Evolutionary conservation across 441 rosid species (phyloP).

Genomic region (Populus hybrid): DNA sequence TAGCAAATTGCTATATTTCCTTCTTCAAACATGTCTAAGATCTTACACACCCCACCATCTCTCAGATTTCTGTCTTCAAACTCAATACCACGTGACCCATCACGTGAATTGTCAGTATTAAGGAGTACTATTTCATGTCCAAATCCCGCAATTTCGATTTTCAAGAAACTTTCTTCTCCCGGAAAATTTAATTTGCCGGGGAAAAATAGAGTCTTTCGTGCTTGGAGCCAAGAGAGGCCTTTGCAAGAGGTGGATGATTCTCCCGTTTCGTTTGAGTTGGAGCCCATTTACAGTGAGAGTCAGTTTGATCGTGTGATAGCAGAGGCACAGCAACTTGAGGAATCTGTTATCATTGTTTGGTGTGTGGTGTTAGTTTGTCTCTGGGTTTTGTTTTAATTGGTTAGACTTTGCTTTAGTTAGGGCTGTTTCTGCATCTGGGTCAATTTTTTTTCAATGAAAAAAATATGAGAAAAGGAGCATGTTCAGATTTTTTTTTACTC

Average conservation of each 20-base stretch:
- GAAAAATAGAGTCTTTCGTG: slow-evolving; percentile 26
- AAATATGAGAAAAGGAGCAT: not conserved
- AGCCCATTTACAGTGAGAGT: slow-evolving; percentile 50
- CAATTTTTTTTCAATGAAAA: not conserved
- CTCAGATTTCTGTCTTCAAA: not conserved
- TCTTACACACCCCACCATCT: not conserved
- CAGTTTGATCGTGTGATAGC: slow-evolving; percentile 69
- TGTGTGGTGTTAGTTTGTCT: slow-evolving; percentile 25
- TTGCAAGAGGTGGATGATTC: slow-evolving; percentile 50
- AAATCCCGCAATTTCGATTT: not conserved
- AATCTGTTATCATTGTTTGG: slow-evolving; percentile 71
- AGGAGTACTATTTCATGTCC: not conserved
- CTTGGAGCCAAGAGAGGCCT: slow-evolving; percentile 36
- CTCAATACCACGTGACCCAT: not conserved
- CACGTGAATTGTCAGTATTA: not conserved
- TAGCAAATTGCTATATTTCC: not conserved
- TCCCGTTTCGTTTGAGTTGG: slow-evolving; percentile 54
- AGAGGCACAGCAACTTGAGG: slow-evolving; percentile 64
- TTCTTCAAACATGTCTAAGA: not conserved
- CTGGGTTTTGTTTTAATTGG: not conserved
- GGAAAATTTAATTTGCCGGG: not conserved
- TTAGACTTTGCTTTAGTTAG: not conserved
- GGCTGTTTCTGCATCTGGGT: not conserved
- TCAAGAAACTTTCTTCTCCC: not conserved
- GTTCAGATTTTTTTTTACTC: not conserved